Evolutionary conservation across 2,329 filamentous ascomycete species (phyloP), one percentile per base, ranked within the genome.

Genomic region (Monilinia vaccinii-corymbosi): DNA sequence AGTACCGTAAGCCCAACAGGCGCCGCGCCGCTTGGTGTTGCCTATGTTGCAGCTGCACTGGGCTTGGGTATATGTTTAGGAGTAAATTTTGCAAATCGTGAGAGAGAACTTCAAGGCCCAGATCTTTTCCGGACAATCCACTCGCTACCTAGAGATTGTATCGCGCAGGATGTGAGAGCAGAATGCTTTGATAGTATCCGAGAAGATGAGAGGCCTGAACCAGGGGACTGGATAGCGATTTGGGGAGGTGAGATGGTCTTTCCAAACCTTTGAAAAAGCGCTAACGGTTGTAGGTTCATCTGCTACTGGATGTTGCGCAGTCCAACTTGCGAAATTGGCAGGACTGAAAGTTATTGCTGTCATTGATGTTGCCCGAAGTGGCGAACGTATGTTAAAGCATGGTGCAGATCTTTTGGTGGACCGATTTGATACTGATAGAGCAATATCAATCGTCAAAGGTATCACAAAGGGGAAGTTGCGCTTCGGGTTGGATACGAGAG

Each of bases 51-150:
- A 0, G 84, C 88, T 0, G 81, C 79, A 0, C 71, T 91, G 0
- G 81, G 84, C 0, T 71, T 91, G 0, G 86, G 87, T 0, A 77
- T 91, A 42, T 90, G 84, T 64, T 79, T 89, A 63, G 88, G 88
- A 0, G 70, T 89, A 3, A 81, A 87, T 69, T 89, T 91, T 63
- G 74, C 73, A 1, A 42, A 55, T n/a, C 68, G 79, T 2, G 74
- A 75, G 3, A 66, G 71, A 4, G 85, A 58, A 16, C 25, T 61
- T 46, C 51, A 49, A 65, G 4, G 87, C 0, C 86, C 86, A 0
- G 79, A 90, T 68, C 71, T 90, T 6, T 72, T 81, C 1, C 70
- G 73, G 0, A 71, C 84, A 0, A 74, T 88, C 0, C 73, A 77
- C 5, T 65, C 58, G 7, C 64, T 86, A 0, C 70, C 79, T 0